These are phyloP conservation scores for Lodderomyces pseudojiufengensis DNA, from an alignment of 1,139 yeast species.

Conservation along the genomic window DNA sequence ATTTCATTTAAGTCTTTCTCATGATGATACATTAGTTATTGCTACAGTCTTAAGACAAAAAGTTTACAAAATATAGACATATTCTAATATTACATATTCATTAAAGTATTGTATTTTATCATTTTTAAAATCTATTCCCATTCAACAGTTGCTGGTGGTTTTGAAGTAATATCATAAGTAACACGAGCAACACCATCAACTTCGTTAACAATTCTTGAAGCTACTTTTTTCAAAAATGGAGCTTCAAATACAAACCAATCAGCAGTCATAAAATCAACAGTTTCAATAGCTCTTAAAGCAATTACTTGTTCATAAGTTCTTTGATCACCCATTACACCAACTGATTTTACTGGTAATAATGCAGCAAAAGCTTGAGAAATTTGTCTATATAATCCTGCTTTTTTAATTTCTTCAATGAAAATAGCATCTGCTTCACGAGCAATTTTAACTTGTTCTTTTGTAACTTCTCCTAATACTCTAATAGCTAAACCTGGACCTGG, in stretches of 20 bases:
- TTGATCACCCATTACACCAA: constrained; percentile 99
- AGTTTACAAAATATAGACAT: constrained; percentile 2
- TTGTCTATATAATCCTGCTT: constrained; percentile 87
- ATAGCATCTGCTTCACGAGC: constrained; percentile 97
- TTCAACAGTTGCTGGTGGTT: constrained; percentile 99
- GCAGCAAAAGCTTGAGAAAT: constrained; percentile 98
- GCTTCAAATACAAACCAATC: constrained; percentile 98
- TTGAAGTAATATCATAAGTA: constrained; percentile 95
- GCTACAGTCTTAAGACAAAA: constrained; percentile 49
- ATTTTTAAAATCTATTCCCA: constrained; percentile 70
- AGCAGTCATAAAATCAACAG: constrained; percentile 98
- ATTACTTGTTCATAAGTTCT: constrained; percentile 98
- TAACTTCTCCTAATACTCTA: constrained; percentile 95
- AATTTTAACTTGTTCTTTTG: constrained; percentile 85
- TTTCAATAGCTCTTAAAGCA: constrained; percentile 97
- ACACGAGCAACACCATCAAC: constrained; percentile 99
- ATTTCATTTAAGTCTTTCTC: constrained; percentile 57
- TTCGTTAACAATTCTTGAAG: constrained; percentile 96
- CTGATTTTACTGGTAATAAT: constrained; percentile 93
- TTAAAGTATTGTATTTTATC: neutral
- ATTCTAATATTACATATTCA: neutral
- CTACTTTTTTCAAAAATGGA: constrained; percentile 84
- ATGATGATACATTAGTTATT: constrained; percentile 56
- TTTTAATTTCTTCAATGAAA: constrained; percentile 91
- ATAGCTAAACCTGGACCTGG: constrained; percentile 99